Base-by-base conservation (phyloP, 2,329 filamentous ascomycete genomes). In the Podosphaera leucotricha region DNA sequence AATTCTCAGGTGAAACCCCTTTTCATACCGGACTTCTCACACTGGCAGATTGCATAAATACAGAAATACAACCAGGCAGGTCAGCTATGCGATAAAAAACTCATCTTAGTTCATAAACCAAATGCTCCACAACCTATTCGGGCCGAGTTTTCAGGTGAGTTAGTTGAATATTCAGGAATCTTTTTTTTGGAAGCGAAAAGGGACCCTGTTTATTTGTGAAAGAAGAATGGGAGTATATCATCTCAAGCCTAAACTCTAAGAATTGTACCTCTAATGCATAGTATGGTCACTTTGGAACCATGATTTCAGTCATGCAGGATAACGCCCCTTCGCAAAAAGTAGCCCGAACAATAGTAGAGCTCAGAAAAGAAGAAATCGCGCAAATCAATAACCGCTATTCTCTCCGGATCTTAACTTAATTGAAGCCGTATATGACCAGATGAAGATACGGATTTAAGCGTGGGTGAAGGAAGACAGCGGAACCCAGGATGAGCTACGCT, bases 321-420 rank as follows among this genome's bases (percentile, higher is more conserved):
- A 20, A 38, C 16, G 37, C 37, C 15, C 18, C 37, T 18, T 13
- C 16, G 18, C 3, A 19, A 6, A 22, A 19, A 38, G 16, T 4
- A 20, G 8, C 8, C 10, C 37, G 37, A 33, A 30, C 1, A n/a
- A 42, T 30, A 13, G 22, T 30, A 33, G 40, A 41, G 24, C 15
- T 41, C n/a, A 5, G 20, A 8, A 16, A 33, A 20, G 7, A 7
- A 33, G 15, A 5, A 18, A 42, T 30, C 26, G 2, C n/a, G 26
- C 40, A 13, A 20, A 51, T 53, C 4, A 41, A 3, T 52, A 28
- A 48, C 51, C 48, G 28, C 8, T 41, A 3, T 19, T 42, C 18
- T 50, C 46, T 6, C 48, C 48, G 19, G 48, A 52, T 44, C 44
- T 52, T 6, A 48, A 46, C 40, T 44, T 44, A 26, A 53, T 52